Evolutionary conservation across 352 stramenopile species (phyloP).

Genomic region (Pythium brassicae): DNA sequence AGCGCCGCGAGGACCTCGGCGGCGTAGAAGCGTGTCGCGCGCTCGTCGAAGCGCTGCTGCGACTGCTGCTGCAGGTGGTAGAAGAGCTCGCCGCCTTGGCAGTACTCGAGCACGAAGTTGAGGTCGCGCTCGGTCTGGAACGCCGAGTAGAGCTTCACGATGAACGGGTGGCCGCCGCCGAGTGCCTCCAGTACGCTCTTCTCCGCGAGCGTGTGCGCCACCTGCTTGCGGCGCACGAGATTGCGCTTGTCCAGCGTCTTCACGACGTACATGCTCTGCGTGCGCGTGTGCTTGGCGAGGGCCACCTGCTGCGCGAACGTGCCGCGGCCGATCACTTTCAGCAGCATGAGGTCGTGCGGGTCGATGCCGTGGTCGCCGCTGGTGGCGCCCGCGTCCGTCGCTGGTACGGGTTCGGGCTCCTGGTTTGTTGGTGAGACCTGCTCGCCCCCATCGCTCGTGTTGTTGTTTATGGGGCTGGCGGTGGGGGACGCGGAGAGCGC

Average conservation of each 20-base stretch:
- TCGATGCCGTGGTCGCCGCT: conserved; percentile 23
- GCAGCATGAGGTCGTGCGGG: conserved; percentile 65
- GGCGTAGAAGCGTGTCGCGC: conserved; percentile 65
- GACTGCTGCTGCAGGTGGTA: conserved; percentile 81
- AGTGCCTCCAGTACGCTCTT: conserved; percentile 72
- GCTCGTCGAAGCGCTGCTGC: conserved; percentile 64
- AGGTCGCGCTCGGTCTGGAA: conserved; percentile 78
- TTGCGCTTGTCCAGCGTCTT: conserved; percentile 82
- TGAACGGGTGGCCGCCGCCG: conserved; percentile 60
- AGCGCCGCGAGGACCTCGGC: conserved; percentile 67
- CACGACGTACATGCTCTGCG: conserved; percentile 63
- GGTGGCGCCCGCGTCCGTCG: too few species aligned
- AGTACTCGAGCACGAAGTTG: conserved; percentile 85
- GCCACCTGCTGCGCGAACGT: conserved; percentile 83
- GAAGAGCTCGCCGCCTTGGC: conserved; percentile 80
- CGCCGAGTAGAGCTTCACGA: conserved; percentile 64
- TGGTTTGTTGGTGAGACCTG: not conserved
- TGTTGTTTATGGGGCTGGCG: not conserved
- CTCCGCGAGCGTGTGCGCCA: conserved; percentile 74
- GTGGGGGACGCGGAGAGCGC: not conserved
- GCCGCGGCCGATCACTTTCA: conserved; percentile 83
- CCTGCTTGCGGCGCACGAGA: conserved; percentile 70
- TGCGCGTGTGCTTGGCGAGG: conserved; percentile 48
- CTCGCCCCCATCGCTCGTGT: not conserved
- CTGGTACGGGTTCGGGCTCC: not conserved